These are phyloP conservation scores for Pleodorina starrii DNA, from an alignment of 139 green algal species.

Conservation along the genomic window DNA sequence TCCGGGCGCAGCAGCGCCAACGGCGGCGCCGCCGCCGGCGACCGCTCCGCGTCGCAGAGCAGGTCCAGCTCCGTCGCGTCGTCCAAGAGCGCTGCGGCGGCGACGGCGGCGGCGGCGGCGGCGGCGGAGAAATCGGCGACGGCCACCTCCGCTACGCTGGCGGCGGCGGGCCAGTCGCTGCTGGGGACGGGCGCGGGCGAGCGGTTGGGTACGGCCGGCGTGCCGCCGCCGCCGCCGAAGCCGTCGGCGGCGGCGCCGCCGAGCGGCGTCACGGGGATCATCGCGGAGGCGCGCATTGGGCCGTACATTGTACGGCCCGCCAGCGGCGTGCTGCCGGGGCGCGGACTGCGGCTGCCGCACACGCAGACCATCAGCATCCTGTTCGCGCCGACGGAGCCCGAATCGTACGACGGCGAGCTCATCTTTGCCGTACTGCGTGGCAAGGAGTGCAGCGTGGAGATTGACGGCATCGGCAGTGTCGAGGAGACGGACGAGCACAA, in stretches of 20 bases:
- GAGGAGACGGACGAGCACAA: slow-evolving; percentile 65
- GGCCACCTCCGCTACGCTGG: background rate
- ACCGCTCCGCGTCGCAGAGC: background rate
- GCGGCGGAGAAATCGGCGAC: background rate
- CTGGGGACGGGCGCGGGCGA: background rate
- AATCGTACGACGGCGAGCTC: slow-evolving; percentile 33
- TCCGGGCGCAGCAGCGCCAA: background rate
- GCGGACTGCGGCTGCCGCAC: slow-evolving; percentile 51
- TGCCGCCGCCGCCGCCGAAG: slow-evolving; percentile 17
- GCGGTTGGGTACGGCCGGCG: background rate
- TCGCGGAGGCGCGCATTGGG: slow-evolving; percentile 56
- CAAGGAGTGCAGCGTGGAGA: slow-evolving; percentile 39
- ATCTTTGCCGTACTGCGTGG: slow-evolving; percentile 56
- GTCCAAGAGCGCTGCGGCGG: background rate
- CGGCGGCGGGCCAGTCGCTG: slow-evolving; percentile 1
- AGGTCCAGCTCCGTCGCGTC: background rate
- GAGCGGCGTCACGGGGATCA: slow-evolving; percentile 15
- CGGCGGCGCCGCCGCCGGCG: background rate
- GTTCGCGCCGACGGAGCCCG: slow-evolving; percentile 51
- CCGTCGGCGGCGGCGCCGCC: background rate
- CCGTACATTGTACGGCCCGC: slow-evolving; percentile 57
- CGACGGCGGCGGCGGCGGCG: background rate
- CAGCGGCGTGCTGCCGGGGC: slow-evolving; percentile 50
- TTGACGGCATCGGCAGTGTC: slow-evolving; percentile 52
- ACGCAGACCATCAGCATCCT: slow-evolving; percentile 56